A percentile compares a stretch with the other conserved stretches of the same genome.
phyloP scores from a whole-genome alignment of 2,329 filamentous ascomycete genomes.

The Aplosporella prunicola region DNA sequence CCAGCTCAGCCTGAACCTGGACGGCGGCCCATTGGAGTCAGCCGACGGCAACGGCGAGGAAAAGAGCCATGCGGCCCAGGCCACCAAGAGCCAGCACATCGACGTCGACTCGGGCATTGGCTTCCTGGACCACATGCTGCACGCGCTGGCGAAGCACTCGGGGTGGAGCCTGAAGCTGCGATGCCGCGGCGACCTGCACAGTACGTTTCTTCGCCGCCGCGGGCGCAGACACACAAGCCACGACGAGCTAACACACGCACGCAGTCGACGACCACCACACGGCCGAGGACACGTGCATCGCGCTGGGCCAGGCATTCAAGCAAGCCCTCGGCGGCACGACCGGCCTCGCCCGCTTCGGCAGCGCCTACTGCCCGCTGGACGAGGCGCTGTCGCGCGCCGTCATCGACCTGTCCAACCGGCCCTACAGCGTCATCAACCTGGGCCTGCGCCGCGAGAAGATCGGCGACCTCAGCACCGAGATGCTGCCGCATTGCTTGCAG shows the following conservation, averaged over 20 bases:
- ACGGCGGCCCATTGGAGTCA: conserved; percentile 56
- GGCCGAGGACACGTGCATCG: conserved; percentile 88
- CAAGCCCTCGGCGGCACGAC: conserved; percentile 65
- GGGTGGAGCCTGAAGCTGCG: conserved; percentile 82
- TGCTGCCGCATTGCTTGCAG: conserved; percentile 92
- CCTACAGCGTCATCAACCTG: conserved; percentile 73
- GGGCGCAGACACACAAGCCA: background rate
- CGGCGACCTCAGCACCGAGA: conserved; percentile 86
- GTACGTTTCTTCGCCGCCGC: conserved; percentile 41
- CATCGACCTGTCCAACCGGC: conserved; percentile 87
- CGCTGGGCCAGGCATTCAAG: conserved; percentile 78
- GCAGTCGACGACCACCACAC: conserved; percentile 97
- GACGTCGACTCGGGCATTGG: conserved; percentile 82
- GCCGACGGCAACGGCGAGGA: conserved; percentile 21
- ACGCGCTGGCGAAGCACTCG: conserved; percentile 89
- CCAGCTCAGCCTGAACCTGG: conserved; percentile 81
- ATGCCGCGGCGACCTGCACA: conserved; percentile 84
- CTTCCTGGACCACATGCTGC: conserved; percentile 97
- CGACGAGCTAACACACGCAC: background rate
- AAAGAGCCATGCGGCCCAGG: conserved; percentile 71
- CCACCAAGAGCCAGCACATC: conserved; percentile 76
- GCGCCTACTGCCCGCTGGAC: conserved; percentile 86
- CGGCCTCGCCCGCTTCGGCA: conserved; percentile 83
- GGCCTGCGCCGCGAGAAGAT: conserved; percentile 87
- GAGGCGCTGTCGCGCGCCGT: conserved; percentile 91